These are phyloP conservation scores for Fusarium sublunatum DNA, from an alignment of 2,329 filamentous ascomycete species.

Conservation along the genomic window DNA sequence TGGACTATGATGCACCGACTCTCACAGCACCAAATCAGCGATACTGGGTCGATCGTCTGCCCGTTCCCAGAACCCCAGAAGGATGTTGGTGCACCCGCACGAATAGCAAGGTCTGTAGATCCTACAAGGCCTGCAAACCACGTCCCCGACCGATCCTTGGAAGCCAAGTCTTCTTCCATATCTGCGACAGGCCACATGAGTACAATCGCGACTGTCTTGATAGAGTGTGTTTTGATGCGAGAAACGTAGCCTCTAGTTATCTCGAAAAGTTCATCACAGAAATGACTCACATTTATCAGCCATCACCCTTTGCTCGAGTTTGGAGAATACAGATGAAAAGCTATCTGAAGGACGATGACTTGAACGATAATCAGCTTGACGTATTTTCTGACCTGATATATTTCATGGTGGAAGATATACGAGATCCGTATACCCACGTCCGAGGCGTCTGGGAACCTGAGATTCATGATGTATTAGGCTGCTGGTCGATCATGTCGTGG, in stretches of 20 bases:
- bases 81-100: not conserved
- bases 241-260: slow-evolving; percentile 1
- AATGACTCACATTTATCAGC: not conserved
- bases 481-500: not conserved
- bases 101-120: not conserved
- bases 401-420: slow-evolving; percentile 1
- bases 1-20: not conserved
- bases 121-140: not conserved
- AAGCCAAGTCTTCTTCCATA: not conserved
- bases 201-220: not conserved
- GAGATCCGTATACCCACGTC: not conserved
- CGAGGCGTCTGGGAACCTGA: not conserved
- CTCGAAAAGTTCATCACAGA: not conserved
- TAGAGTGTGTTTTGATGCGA: slow-evolving; percentile 13
- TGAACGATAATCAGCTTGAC: not conserved
- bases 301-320: accelerated
- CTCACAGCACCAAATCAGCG: not conserved
- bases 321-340: not conserved
- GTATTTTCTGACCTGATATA: not conserved
- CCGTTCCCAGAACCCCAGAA: accelerated
- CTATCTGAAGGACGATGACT: not conserved
- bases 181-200: not conserved
- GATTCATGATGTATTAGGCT: slow-evolving; percentile 13
- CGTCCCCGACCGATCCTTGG: not conserved
- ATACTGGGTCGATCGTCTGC: slow-evolving; percentile 1